Evolutionary conservation across 805 yeast genomes (phyloP), one percentile per base, ranked within the genome.

Genomic region (Vanderwaltozyma tropicalis): DNA sequence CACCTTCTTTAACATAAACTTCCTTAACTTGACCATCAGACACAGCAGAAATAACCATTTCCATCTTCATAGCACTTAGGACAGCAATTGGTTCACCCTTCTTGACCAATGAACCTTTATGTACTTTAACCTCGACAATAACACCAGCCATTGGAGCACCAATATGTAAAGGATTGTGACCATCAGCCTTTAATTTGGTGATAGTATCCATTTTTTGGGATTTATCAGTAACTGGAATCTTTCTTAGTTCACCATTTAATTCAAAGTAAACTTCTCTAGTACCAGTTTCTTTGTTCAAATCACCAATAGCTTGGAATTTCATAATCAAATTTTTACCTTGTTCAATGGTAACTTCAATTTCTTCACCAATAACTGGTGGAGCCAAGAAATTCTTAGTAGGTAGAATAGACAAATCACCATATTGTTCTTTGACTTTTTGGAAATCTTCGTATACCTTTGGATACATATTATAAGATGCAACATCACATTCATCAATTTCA

Each of bases 61-160:
- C 97, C 97, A 88, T 88, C 75, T 88, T 88, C 97, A 88, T 88
- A 47, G 97, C 97, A 57, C 87, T 76, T 58, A 88, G 72, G 15
- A 88, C 95, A 41, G 92, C 89, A 47, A 88, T 60, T 21, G 95
- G 88, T 57, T 88, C 95, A 46, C 97, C 97, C 74, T 86, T 87
- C 75, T 83, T 86, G 47, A 89, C 94, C 47, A 79, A 80, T 39
- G 76, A 70, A 42, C 92, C 94, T 47, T 75, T 74, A 68, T 84
- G 81, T 45, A 86, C 84, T 57, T 92, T 83, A 38, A 87, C 80
- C 66, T 89, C 97, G 47, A 88, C 83, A 42, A 88, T 85, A 45
- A 87, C 96, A 67, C 97, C 97, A 32, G 96, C 89, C 96, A 88
- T 88, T 64, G 97, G 97, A 3, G 97, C 94, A 48, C 96, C 96